A percentile compares a stretch with the other conserved stretches of the same genome.
Conservation (phyloP, 2,329 filamentous ascomycete genomes). For the Colletotrichum lini region DNA sequence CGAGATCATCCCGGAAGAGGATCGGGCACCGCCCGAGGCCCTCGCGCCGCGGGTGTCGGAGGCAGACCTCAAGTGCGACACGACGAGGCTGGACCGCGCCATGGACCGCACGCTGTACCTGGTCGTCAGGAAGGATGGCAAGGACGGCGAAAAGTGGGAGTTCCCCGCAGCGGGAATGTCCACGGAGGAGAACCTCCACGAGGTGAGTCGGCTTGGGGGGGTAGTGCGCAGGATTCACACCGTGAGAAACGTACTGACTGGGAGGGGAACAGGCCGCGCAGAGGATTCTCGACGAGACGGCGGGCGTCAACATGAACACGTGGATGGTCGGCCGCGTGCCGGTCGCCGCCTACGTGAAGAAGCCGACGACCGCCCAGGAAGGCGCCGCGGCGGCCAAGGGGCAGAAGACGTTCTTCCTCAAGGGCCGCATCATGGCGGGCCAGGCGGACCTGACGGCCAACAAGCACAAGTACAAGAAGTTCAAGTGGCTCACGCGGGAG, state of each 20-base stretch:
- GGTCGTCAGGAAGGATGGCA: conserved; percentile 74
- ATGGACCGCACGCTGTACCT: conserved; percentile 90
- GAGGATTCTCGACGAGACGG: conserved; percentile 81
- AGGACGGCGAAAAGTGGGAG: conserved; percentile 78
- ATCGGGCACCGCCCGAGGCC: conserved; percentile 77
- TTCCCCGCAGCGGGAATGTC: conserved; percentile 83
- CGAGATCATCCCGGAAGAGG: conserved; percentile 69
- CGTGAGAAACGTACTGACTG: background rate
- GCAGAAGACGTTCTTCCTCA: conserved; percentile 95
- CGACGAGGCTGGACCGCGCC: conserved; percentile 82
- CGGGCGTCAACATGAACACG: conserved; percentile 97
- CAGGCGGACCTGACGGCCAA: conserved; percentile 86
- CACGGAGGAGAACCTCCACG: conserved; percentile 82
- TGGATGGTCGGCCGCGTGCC: conserved; percentile 96
- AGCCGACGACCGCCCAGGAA: conserved; percentile 63
- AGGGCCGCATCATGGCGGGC: conserved; percentile 96
- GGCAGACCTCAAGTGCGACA: conserved; percentile 83
- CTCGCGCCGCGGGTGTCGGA: conserved; percentile 81
- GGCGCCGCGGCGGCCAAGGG: conserved; percentile 65
- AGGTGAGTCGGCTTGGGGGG: conserved; percentile 70
- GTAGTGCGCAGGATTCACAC: too few relatives aligned
- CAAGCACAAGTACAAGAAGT: conserved; percentile 81
- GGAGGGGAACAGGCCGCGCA: conserved; percentile 77
- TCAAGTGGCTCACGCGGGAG: conserved; percentile 92
- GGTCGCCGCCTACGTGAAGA: conserved; percentile 81